phyloP scores from a whole-genome alignment of 179 eudicot genomes.

The Camellia oleifera region DNA sequence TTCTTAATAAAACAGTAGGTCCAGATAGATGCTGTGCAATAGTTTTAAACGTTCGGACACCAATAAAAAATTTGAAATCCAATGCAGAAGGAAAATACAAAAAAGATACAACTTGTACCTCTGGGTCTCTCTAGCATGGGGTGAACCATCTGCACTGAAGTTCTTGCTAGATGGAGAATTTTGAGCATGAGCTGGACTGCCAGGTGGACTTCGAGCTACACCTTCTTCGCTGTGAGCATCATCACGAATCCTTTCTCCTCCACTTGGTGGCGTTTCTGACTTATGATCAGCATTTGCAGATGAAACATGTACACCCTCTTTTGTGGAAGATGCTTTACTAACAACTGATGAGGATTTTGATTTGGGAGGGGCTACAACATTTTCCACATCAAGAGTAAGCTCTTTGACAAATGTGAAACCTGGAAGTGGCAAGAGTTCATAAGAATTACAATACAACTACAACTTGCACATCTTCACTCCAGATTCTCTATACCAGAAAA shows the following conservation, averaged over 20 bases:
- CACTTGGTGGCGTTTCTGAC: constrained; percentile 42
- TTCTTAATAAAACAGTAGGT: neutral
- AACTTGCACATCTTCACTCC: neutral
- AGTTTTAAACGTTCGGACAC: neutral
- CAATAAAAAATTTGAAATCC: neutral
- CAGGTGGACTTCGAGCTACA: constrained; percentile 59
- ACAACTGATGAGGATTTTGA: constrained; percentile 45
- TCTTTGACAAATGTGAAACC: constrained; percentile 83
- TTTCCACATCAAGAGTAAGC: constrained; percentile 84
- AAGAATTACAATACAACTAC: neutral
- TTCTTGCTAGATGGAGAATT: constrained; percentile 39
- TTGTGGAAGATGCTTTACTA: constrained; percentile 36
- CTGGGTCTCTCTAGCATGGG: constrained; percentile 47
- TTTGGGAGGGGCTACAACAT: constrained; percentile 58
- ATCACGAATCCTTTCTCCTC: constrained; percentile 35
- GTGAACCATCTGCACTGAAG: constrained; percentile 48
- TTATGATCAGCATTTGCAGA: constrained; percentile 42
- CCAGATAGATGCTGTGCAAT: neutral
- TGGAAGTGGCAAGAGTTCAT: constrained; percentile 26
- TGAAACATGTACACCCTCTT: constrained; percentile 31
- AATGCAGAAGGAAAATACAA: neutral
- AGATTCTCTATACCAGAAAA: neutral
- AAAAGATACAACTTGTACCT: constrained; percentile 40
- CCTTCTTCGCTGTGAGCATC: constrained; percentile 51
- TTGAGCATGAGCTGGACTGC: constrained; percentile 49